Evolutionary conservation across 495 filamentous ascomycete genomes (phyloP).

Genomic region (Penicillium paradoxum): DNA sequence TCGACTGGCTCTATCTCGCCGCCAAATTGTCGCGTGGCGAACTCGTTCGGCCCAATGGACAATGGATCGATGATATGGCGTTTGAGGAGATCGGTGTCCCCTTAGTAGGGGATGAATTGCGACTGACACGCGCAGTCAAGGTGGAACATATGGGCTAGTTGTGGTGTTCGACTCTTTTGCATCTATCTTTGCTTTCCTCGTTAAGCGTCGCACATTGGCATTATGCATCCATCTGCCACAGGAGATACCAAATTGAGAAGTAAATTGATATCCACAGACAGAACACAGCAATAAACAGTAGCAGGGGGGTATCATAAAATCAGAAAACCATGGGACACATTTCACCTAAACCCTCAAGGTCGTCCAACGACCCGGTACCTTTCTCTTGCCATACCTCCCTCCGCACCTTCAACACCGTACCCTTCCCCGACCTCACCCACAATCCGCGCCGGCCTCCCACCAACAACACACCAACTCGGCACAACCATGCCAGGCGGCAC

Average conservation of each 20-base stretch:
- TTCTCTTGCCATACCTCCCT: slow-evolving; percentile 44
- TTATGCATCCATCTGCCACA: not conserved
- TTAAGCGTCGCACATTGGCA: not conserved
- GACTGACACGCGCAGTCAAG: slow-evolving; percentile 43
- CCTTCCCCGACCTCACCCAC: slow-evolving; percentile 85
- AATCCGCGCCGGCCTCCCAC: slow-evolving; percentile 72
- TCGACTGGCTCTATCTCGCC: slow-evolving; percentile 74
- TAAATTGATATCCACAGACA: not conserved
- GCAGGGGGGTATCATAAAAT: slow-evolving; percentile 22
- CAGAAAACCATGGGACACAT: slow-evolving; percentile 10
- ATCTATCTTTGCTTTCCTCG: not conserved
- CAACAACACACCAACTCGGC: slow-evolving; percentile 81
- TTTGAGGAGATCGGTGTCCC: slow-evolving; percentile 56
- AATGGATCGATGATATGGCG: slow-evolving; percentile 78
- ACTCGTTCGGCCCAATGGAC: slow-evolving; percentile 42
- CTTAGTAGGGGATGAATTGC: slow-evolving; percentile 10
- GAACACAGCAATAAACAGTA: not conserved
- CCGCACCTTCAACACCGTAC: slow-evolving; percentile 52
- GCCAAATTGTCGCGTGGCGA: slow-evolving; percentile 54
- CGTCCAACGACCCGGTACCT: slow-evolving; percentile 42
- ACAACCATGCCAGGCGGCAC: slow-evolving; percentile 87
- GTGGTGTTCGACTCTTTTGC: not conserved
- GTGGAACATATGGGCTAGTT: slow-evolving; percentile 30
- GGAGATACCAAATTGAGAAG: not conserved
- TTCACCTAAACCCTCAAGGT: slow-evolving; percentile 13